Base-by-base conservation (phyloP, 2,329 filamentous ascomycete genomes). In the Botryosphaeria dothidea region DNA sequence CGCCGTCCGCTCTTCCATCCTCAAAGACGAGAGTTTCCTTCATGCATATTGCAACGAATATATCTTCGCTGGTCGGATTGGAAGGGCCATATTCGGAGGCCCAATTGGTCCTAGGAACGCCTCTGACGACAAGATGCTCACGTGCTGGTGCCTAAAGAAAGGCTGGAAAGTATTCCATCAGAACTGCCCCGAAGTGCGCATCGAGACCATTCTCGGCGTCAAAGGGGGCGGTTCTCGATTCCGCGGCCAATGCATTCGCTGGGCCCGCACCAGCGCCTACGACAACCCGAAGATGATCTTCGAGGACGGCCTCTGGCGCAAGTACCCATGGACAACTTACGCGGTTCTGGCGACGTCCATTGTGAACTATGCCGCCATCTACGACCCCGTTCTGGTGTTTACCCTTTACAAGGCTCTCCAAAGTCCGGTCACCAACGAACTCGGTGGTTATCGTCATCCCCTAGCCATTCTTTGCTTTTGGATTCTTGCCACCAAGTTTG, bases 291-390 rank as follows among this genome's bases (percentile, higher is more conserved):
- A 66, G 25, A 64, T 67, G 27, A 17, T 70, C n/a, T 68, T 81
- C 51, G 71, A 71, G 0, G 73, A 78, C 11, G 75, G 69, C 1
- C 75, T 80, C 4, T 85, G 79, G 78, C 69, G 56, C 56, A 3
- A 62, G 1, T 80, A 86, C 67, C 81, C 81, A 0, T 89, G 84
- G 82, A 82, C 79, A 21, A 75, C 82, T 0, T 87, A 86, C 68
- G 81, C 83, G n/a, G 83, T 88, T 7, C 86, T 87, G 68, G 63
- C 86, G 43, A 80, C 81, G 0, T 80, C 79, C 0, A 76, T 88
- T 29, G 72, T 85, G 67, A 88, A 88, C 68, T 85, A 88, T 66
- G 83, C 87, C 0, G 63, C 86, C 1, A 23, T 87, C 49, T 82
- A 82, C 68, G 88, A 90, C 67, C 60, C 70, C 0, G 65, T 75